phyloP scores from a whole-genome alignment of 805 yeast species.

The Lachancea waltii region DNA sequence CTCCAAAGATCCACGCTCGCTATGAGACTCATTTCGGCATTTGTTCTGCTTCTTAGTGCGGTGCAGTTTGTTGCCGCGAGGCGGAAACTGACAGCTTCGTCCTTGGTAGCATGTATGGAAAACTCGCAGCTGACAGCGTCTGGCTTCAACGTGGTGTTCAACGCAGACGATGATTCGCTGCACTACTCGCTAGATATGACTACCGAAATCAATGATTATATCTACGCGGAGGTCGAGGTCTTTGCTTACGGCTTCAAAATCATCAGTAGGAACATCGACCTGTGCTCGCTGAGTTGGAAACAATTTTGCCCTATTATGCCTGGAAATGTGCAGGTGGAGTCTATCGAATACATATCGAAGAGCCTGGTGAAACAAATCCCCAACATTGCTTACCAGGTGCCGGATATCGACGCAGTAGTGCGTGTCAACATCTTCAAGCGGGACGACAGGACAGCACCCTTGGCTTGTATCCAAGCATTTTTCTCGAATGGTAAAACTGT shows the following conservation, averaged over 20 bases:
- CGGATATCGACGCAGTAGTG: conserved; percentile 77
- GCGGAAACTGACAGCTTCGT: conserved; percentile 51
- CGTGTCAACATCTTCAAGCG: conserved; percentile 43
- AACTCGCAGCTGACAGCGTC: conserved; percentile 66
- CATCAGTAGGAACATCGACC: conserved; percentile 49
- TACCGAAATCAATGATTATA: conserved; percentile 59
- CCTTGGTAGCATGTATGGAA: conserved; percentile 83
- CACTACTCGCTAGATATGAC: conserved; percentile 63
- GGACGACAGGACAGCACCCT: conserved; percentile 34
- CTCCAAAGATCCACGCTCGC: too few relatives aligned
- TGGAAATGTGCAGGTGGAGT: conserved; percentile 70
- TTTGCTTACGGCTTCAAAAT: conserved; percentile 82
- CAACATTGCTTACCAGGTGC: conserved; percentile 78
- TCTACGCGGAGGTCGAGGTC: conserved; percentile 63
- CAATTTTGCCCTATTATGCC: conserved; percentile 88
- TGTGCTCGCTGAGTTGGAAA: conserved; percentile 63
- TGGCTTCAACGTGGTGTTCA: conserved; percentile 65
- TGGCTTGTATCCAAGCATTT: conserved; percentile 72
- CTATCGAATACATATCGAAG: conserved; percentile 52
- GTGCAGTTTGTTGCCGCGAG: conserved; percentile 16
- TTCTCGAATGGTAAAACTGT: conserved; percentile 77
- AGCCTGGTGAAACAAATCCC: conserved; percentile 57
- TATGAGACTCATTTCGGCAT: conserved; percentile 3
- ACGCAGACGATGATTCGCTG: conserved; percentile 64
- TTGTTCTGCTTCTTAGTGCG: conserved; percentile 1